Conservation (phyloP, 179 eudicot species). For the Nepenthes alata region DNA sequence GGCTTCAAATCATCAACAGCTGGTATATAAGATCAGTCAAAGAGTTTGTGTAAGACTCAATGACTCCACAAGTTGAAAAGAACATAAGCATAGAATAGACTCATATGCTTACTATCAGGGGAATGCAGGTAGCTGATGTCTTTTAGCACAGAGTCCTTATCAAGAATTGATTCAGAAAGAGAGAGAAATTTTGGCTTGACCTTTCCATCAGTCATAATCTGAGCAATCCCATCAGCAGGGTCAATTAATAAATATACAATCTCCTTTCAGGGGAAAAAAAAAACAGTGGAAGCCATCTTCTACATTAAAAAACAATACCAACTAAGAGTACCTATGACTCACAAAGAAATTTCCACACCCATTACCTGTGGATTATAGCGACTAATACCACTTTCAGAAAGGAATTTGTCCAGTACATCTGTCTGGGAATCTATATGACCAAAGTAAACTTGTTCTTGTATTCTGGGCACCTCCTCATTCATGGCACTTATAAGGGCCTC, state of each 20-base stretch:
- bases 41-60: constrained; percentile 7
- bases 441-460: constrained; percentile 96
- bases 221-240: constrained; percentile 14
- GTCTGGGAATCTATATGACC: constrained; percentile 82
- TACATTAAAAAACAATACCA: neutral
- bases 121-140: constrained; percentile 75
- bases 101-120: constrained; percentile 54
- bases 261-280: neutral
- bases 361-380: constrained; percentile 93
- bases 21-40: constrained; percentile 23
- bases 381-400: constrained; percentile 73
- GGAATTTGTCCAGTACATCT: constrained; percentile 79
- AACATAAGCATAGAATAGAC: constrained; percentile 5
- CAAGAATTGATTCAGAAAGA: constrained; percentile 49
- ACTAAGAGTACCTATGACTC: neutral
- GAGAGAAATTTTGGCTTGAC: constrained; percentile 66
- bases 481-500: constrained; percentile 75
- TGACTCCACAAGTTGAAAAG: constrained; percentile 5
- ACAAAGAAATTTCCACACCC: constrained; percentile 4
- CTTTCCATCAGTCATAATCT: constrained; percentile 84
- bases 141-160: constrained; percentile 56
- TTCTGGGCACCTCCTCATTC: constrained; percentile 96
- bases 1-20: constrained; percentile 86
- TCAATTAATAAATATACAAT: neutral
- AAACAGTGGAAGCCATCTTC: neutral